Evolutionary conservation across 1,284 basidiomycete species (phyloP).

Genomic region (Cryptococcus sp.): DNA sequence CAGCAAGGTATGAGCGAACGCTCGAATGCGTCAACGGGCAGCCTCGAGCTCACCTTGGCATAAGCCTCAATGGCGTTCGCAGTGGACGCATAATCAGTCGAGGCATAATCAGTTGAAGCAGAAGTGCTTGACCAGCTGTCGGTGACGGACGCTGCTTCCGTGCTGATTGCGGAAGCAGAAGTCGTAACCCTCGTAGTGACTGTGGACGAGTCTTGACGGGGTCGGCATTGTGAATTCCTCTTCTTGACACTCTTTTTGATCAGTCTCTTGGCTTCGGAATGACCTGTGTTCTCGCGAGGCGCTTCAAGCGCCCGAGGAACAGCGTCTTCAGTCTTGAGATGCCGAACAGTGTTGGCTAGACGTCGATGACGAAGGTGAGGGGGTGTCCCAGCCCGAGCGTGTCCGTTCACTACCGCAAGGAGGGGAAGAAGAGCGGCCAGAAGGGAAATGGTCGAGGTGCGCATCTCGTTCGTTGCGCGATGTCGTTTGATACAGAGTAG

Average conservation of each 20-base stretch:
- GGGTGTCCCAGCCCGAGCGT: slow-evolving; percentile 21
- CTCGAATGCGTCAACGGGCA: too few relatives aligned
- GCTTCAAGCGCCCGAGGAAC: slow-evolving; percentile 17
- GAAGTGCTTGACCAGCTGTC: slow-evolving; percentile 7
- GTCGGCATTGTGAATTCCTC: slow-evolving; percentile 28
- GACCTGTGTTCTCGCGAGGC: slow-evolving; percentile 23
- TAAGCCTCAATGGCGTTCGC: not conserved
- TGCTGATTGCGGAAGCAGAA: slow-evolving; percentile 1
- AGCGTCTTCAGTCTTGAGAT: slow-evolving; percentile 11
- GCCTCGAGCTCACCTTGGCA: too few relatives aligned
- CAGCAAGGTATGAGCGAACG: too few relatives aligned
- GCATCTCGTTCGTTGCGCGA: slow-evolving; percentile 20
- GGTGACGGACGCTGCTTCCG: slow-evolving; percentile 1
- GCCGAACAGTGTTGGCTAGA: slow-evolving; percentile 15
- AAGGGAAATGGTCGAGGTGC: slow-evolving; percentile 30
- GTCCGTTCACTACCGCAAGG: slow-evolving; percentile 21
- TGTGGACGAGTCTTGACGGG: slow-evolving; percentile 13
- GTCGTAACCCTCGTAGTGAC: not conserved
- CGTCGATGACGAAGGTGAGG: slow-evolving; percentile 33
- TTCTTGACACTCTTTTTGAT: slow-evolving; percentile 34
- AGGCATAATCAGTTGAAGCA: slow-evolving; percentile 4
- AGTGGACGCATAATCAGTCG: slow-evolving; percentile 6
- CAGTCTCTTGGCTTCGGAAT: slow-evolving; percentile 30
- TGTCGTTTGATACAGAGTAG: not conserved
- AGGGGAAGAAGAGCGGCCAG: slow-evolving; percentile 37